These are phyloP conservation scores for Bonnemaisonia californica DNA, from an alignment of 31 red algal species.

Conservation along the genomic window DNA sequence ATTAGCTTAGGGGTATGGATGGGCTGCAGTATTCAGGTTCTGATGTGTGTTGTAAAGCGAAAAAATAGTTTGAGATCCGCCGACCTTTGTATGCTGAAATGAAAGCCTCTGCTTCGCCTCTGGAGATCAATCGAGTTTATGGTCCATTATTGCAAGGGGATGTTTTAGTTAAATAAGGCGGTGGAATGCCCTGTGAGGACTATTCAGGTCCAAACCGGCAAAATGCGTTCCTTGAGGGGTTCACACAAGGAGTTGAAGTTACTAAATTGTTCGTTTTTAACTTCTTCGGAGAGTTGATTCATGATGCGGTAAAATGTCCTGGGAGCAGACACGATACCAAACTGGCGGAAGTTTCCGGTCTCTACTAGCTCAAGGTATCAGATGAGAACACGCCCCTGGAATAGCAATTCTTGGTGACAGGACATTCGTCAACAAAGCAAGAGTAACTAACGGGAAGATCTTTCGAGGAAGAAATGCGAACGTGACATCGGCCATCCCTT, in stretches of 20 bases:
- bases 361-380: not conserved
- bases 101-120: too few species aligned
- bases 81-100: too few species aligned
- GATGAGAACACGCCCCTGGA: not conserved
- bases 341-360: not conserved
- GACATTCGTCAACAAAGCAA: too few species aligned
- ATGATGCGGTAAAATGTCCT: constrained; percentile 10
- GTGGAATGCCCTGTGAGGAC: constrained; percentile 3
- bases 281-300: constrained; percentile 35
- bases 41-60: too few species aligned
- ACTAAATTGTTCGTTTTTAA: constrained; percentile 36
- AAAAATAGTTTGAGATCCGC: too few species aligned
- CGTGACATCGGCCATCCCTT: too few species aligned
- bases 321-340: not conserved
- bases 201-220: constrained; percentile 21
- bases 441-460: too few species aligned
- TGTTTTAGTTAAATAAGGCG: not conserved
- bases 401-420: too few species aligned
- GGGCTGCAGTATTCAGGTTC: too few species aligned
- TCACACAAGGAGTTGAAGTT: constrained; percentile 23
- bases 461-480: too few species aligned
- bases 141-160: not conserved
- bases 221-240: constrained; percentile 32
- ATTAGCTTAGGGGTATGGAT: too few species aligned
- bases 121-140: not conserved